Conservation (phyloP, 352 stramenopile genomes). For the Albugo candida region DNA sequence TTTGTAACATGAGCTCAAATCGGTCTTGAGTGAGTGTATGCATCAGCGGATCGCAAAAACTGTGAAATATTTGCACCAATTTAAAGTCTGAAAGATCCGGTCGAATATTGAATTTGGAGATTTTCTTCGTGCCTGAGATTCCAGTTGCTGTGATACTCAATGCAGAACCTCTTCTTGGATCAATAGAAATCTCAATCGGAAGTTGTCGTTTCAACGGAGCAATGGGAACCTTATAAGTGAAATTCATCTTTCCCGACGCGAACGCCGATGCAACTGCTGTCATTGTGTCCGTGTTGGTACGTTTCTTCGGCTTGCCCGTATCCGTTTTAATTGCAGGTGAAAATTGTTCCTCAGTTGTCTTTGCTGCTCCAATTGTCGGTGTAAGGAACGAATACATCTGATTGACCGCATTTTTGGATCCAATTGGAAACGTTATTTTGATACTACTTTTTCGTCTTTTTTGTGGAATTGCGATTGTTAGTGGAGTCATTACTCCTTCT, state of each 20-base stretch:
- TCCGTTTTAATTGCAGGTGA: too few relatives aligned
- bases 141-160: slow-evolving; percentile 5
- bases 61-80: slow-evolving; percentile 71
- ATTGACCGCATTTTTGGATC: too few relatives aligned
- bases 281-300: too few relatives aligned
- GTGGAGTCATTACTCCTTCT: too few relatives aligned
- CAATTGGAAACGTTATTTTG: too few relatives aligned
- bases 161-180: slow-evolving; percentile 8
- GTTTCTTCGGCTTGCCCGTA: too few relatives aligned
- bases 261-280: too few relatives aligned
- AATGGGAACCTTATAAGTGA: slow-evolving; percentile 27
- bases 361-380: too few relatives aligned
- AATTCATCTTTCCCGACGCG: slow-evolving; percentile 18
- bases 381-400: too few relatives aligned
- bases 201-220: slow-evolving; percentile 16
- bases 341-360: too few relatives aligned
- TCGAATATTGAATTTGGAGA: slow-evolving; percentile 35
- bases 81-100: slow-evolving; percentile 71
- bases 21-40: slow-evolving; percentile 26
- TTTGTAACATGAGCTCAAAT: slow-evolving; percentile 42
- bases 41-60: slow-evolving; percentile 40
- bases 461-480: too few relatives aligned
- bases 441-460: too few relatives aligned
- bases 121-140: slow-evolving; percentile 13
- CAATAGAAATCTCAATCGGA: slow-evolving; percentile 11